Base-by-base conservation (phyloP, 331 rosid species). In the Cydonia oblonga region DNA sequence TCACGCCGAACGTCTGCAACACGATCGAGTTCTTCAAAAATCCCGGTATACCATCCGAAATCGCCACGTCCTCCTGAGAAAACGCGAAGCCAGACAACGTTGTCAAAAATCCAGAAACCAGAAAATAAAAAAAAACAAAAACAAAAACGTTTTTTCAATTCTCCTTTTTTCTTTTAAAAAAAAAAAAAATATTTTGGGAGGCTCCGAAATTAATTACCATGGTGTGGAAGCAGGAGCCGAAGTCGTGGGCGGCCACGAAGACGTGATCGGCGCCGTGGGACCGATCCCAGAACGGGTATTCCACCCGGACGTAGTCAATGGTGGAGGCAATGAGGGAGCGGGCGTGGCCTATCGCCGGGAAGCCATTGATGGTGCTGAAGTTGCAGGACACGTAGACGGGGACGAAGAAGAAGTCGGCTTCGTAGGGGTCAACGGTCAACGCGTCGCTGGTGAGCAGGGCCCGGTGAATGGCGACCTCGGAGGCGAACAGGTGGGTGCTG, bases 231-330 rank as follows among this genome's bases (percentile, higher is more conserved):
- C 99, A 95, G 8, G 97, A 82, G 28, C 91, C 97, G 57, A 88
- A 95, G 53, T 95, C 97, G 44, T 95, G 99, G 3, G 99, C 88
- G 10, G 99, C 97, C n/a, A 95, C 97, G 42, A 95, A 95, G 18
- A 95, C 85, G 40, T 95, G 99, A 84, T 95, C 97, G 44, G 86
- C 81, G 40, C 97, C 99, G 9, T 60, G 75, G 78, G 87, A 83
- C 12, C 90, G 88, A 75, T 91, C 87, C 99, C 99, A 95, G 28
- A 91, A 95, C 0, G 78, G 86, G 73, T 83, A 84, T 1, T 79
- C 86, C 0, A 81, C 30, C 13, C 92, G 81, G 82, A 91, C 56
- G 77, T 82, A 81, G 2, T 68, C 44, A 2, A 95, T 82, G 0
- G 96, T 92, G 16, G 96, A 91, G 42, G 89, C 53, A 13, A 95